Base-by-base conservation (phyloP, 2,329 filamentous ascomycete species). In the Talaromyces islandicus region DNA sequence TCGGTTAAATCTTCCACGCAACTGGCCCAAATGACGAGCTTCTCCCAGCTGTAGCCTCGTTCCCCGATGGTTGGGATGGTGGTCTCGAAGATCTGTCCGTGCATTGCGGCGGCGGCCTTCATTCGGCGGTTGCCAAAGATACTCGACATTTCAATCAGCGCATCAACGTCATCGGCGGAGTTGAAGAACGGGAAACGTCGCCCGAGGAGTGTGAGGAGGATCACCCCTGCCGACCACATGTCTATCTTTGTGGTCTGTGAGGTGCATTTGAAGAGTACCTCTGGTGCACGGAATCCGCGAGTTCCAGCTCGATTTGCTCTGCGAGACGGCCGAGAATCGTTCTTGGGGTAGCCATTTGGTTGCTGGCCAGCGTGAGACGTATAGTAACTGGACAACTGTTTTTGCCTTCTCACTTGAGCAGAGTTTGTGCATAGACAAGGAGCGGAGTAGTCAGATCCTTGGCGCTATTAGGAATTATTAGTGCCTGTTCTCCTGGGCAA, bases 111-210 rank as follows among this genome's bases (percentile, higher is more conserved):
- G 3, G 89, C 90, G 35, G 85, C 80, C 70, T 88, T 90, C 93
- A 99, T 97, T 61, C 88, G 86, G 70, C 85, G 87, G 48, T 83
- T 83, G 55, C 94, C 94, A 72, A 97, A 97, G 62, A 99, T 96
- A 61, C 91, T 96, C 38, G 92, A 90, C 66, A 99, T 95, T 75
- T 99, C 94, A 66, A 99, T 93, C 83, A 97, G 89, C 56, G 94
- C 94, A 71, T 99, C 94, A 54, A 99, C 89, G 69, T 99, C 94
- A 73, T 99, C 94, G n/a, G 92, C 89, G 52, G 91, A 96, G 77
- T 99, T 97, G 82, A 99, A 99, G 77, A 99, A 99, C 1, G 94
- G 94, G 69, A 99, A 99, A 4, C 94, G 87, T 60, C 89, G 89
- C 46, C 90, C 93, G 14, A 99, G 81, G 64, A 99, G 89, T 0